phyloP scores from a whole-genome alignment of 202 grass and related monocot species.

The Zoysia matrella region DNA sequence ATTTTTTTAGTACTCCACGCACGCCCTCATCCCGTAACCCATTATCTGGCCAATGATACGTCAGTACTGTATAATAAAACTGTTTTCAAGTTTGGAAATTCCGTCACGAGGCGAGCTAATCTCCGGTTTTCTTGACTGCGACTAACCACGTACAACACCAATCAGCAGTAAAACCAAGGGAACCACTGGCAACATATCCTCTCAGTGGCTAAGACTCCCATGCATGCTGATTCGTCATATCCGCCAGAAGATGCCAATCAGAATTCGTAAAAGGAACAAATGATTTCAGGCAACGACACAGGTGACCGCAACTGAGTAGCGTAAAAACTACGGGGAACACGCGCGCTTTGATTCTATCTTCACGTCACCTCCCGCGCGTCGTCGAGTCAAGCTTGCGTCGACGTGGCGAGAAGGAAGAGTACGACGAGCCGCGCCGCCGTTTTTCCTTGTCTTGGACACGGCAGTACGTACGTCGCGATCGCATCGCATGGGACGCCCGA shows the following conservation, averaged over 20 bases:
- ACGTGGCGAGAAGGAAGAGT: not conserved
- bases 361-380: not conserved
- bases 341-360: not conserved
- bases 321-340: not conserved
- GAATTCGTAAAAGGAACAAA: not conserved
- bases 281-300: not conserved
- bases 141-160: no score
- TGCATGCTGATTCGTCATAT: not conserved
- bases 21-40: no score
- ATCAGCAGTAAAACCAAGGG: conserved; percentile 24
- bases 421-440: not conserved
- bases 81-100: conserved; percentile 22
- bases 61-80: no score
- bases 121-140: not conserved
- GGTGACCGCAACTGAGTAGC: not conserved
- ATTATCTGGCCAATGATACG: no score
- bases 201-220: conserved; percentile 3
- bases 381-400: conserved; percentile 8
- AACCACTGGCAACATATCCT: conserved; percentile 14
- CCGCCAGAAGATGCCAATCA: not conserved
- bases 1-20: no score
- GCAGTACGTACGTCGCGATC: not conserved
- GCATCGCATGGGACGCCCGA: not conserved
- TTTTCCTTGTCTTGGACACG: not conserved
- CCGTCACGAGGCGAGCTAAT: not conserved